phyloP scores from a whole-genome alignment of 2,329 filamentous ascomycete genomes.

The Penicillium sp. region DNA sequence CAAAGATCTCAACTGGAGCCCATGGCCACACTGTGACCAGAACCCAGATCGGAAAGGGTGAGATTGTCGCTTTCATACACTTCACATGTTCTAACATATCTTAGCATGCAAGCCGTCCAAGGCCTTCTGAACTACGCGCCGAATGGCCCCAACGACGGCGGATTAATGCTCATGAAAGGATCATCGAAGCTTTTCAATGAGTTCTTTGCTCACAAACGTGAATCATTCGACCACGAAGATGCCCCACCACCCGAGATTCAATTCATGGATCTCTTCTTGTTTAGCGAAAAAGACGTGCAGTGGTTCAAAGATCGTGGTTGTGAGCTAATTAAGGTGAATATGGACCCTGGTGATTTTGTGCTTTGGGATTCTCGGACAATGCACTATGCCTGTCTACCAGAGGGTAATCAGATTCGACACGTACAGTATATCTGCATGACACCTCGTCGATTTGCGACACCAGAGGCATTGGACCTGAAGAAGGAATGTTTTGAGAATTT shows the following conservation, averaged over 20 bases:
- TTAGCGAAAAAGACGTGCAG: constrained; percentile 43
- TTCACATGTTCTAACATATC: background rate
- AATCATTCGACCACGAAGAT: constrained; percentile 19
- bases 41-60: constrained; percentile 42
- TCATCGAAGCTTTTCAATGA: constrained; percentile 43
- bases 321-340: constrained; percentile 40
- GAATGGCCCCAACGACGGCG: constrained; percentile 48
- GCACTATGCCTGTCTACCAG: constrained; percentile 43
- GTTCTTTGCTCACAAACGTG: constrained; percentile 43
- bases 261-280: constrained; percentile 43
- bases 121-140: constrained; percentile 47
- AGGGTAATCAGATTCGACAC: constrained; percentile 37
- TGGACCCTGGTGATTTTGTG: constrained; percentile 45
- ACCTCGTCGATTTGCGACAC: constrained; percentile 34
- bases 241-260: constrained; percentile 20
- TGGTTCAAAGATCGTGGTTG: constrained; percentile 45
- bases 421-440: constrained; percentile 42
- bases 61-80: no score
- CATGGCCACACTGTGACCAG: constrained; percentile 50
- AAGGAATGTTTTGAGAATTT: constrained; percentile 34
- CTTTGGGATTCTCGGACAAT: constrained; percentile 50
- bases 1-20: constrained; percentile 38
- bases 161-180: constrained; percentile 47
- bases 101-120: constrained; percentile 34
- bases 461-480: constrained; percentile 35